Evolutionary conservation across 768 basidiomycete species (phyloP).

Genomic region (Kondoa malvinella): DNA sequence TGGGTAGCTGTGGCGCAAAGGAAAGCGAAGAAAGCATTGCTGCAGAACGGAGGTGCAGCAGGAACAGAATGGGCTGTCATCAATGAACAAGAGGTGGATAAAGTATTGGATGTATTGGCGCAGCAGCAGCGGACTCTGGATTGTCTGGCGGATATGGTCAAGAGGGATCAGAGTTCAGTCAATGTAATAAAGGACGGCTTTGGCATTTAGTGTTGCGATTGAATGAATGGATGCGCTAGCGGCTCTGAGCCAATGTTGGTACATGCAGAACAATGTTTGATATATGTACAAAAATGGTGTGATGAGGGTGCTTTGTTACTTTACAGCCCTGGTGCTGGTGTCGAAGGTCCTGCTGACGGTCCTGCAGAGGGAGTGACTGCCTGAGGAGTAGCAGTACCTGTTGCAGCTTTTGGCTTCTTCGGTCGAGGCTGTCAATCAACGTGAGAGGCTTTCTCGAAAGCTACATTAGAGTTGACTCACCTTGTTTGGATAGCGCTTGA

Average conservation of each 20-base stretch:
- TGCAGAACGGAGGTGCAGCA: background rate
- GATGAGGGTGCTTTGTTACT: no score
- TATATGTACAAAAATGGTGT: no score
- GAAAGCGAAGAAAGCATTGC: conserved; percentile 11
- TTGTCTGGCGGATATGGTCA: conserved; percentile 13
- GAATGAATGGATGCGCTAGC: no score
- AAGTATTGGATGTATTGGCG: conserved; percentile 17
- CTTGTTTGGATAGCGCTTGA: background rate
- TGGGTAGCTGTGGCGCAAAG: conserved; percentile 18
- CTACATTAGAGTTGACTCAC: background rate
- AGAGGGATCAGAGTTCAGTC: background rate
- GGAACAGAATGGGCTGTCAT: conserved; percentile 12
- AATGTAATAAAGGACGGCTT: background rate
- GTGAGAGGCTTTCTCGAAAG: background rate
- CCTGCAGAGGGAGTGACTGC: no score
- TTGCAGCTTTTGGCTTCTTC: background rate
- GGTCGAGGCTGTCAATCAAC: background rate
- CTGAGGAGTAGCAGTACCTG: background rate
- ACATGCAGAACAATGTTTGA: no score
- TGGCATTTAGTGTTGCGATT: background rate
- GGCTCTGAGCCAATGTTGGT: no score
- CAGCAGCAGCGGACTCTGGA: conserved; percentile 19
- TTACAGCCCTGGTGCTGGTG: no score
- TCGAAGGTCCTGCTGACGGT: no score
- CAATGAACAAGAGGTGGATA: conserved; percentile 15